Percentiles rank a stretch among this genome's conserved stretches.
Conservation (phyloP, 768 basidiomycete species). For the Boletus reticuloceps region DNA sequence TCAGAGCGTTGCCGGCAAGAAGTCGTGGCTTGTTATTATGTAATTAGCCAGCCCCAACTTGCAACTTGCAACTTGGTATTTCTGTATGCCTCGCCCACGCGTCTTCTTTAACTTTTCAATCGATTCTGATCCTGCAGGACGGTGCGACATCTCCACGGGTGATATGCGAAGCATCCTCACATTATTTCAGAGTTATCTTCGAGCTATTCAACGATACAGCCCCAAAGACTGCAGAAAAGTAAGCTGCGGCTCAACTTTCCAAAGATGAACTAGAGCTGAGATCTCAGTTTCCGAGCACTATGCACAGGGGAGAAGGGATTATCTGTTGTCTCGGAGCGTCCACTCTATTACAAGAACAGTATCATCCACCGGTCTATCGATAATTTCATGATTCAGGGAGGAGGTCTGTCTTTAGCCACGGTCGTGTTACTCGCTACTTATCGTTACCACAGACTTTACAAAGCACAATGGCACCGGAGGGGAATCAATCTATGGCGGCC, state of each 20-base stretch:
- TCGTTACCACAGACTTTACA: slow-evolving; percentile 59
- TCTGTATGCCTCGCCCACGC: slow-evolving; percentile 51
- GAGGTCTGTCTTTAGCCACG: slow-evolving; percentile 44
- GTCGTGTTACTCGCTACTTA: not conserved
- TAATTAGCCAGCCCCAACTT: slow-evolving; percentile 8
- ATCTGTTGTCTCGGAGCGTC: slow-evolving; percentile 57
- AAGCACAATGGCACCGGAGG: slow-evolving; percentile 78
- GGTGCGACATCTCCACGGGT: slow-evolving; percentile 36
- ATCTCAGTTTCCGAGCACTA: slow-evolving; percentile 71
- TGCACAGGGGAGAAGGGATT: slow-evolving; percentile 86
- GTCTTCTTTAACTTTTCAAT: slow-evolving; percentile 69
- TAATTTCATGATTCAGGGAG: slow-evolving; percentile 79
- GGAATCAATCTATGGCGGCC: slow-evolving; percentile 75
- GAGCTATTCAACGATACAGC: slow-evolving; percentile 73
- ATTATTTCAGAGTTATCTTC: slow-evolving; percentile 54
- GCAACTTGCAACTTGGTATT: not conserved
- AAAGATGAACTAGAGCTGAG: slow-evolving; percentile 8
- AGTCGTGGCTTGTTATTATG: slow-evolving; percentile 1
- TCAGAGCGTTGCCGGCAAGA: no score
- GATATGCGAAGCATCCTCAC: slow-evolving; percentile 5
- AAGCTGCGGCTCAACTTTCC: slow-evolving; percentile 14
- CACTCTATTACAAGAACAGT: slow-evolving; percentile 80
- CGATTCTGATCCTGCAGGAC: slow-evolving; percentile 49
- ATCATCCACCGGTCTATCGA: slow-evolving; percentile 78
- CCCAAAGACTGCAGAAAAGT: slow-evolving; percentile 85